phyloP scores from a whole-genome alignment of 2,329 filamentous ascomycete genomes.

The Beauveria scarabaeidicola region DNA sequence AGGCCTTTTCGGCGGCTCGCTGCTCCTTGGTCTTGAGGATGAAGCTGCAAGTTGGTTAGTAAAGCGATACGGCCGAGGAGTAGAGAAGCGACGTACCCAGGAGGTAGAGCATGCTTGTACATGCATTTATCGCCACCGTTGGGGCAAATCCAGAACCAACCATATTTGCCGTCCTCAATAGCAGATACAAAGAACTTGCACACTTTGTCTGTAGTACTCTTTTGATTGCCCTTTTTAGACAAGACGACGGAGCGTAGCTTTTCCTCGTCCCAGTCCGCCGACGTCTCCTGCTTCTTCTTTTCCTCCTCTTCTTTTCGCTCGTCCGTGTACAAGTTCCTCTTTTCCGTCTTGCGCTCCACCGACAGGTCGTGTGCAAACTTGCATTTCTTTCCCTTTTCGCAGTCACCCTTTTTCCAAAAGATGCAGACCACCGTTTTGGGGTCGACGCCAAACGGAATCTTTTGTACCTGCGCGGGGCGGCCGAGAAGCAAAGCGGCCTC shows the following conservation, averaged over 20 bases:
- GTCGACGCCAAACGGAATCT: slow-evolving; percentile 94
- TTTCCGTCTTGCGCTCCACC: slow-evolving; percentile 84
- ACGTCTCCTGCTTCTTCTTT: slow-evolving; percentile 82
- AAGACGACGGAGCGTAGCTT: slow-evolving; percentile 84
- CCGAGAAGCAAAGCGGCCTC: slow-evolving; percentile 78
- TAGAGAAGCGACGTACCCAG: slow-evolving; percentile 58
- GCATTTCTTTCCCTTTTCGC: slow-evolving; percentile 95
- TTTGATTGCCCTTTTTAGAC: slow-evolving; percentile 95
- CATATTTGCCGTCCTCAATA: slow-evolving; percentile 97
- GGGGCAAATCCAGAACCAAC: slow-evolving; percentile 98
- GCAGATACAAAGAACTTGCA: slow-evolving; percentile 98
- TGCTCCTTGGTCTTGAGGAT: slow-evolving; percentile 97
- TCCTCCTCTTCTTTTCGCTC: slow-evolving; percentile 61
- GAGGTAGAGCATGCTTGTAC: slow-evolving; percentile 92
- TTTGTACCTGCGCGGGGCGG: slow-evolving; percentile 91
- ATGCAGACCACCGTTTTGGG: slow-evolving; percentile 95
- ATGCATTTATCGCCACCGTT: slow-evolving; percentile 97
- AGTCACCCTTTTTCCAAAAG: slow-evolving; percentile 95
- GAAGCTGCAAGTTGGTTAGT: slow-evolving; percentile 52
- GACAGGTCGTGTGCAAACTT: slow-evolving; percentile 93
- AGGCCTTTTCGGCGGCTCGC: slow-evolving; percentile 85
- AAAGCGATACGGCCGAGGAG: slow-evolving; percentile 8
- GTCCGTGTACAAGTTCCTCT: slow-evolving; percentile 87
- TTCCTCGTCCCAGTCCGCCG: slow-evolving; percentile 96
- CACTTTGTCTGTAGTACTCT: slow-evolving; percentile 93